Base-by-base conservation (phyloP, 2,329 filamentous ascomycete genomes). In the Diaporthe nobilis region DNA sequence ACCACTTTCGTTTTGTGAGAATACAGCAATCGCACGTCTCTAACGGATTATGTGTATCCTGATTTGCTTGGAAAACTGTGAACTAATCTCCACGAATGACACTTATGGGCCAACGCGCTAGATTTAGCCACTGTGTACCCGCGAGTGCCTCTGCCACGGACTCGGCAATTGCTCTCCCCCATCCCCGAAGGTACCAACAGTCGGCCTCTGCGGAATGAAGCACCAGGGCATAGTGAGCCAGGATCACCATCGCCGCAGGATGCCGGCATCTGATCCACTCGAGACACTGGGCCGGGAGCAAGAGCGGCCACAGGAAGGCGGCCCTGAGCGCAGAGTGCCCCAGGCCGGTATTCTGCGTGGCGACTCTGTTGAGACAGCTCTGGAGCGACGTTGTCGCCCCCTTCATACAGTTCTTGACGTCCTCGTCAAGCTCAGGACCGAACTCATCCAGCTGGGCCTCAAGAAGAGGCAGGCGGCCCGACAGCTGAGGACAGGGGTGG, bases 251-350 rank as follows among this genome's bases (percentile, higher is more conserved):
- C 20, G 57, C 34, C 2, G 57, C 57, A 22, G 57, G 57, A 15
- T 61, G 57, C 34, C 57, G 57, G 37, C 34, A 25, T 17, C 15
- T 61, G 57, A 61, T 61, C 57, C 57, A 61, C 22, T 42, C 57
- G 31, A 39, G 57, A 25, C 34, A 61, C 22, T 42, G 17, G 12
- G 57, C 22, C 20, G 57, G 15, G 22, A 61, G 57, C 57, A 61
- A 9, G 34, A 61, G 57, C 57, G 57, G 57, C 57, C 57, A 61
- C 22, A 61, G 8, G 34, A 39, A 61, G 57, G 57, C 57, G 22
- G 57, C 34, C n/a, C 57, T 61, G 10, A 61, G 34, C 34, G 34
- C 57, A 6, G 57, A 22, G 12, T 42, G 57, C 6, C 57, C 57
- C 22, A 61, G 22, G 22, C 57, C 57, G 20, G 20, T 25, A 25